phyloP scores from a whole-genome alignment of 2,329 filamentous ascomycete genomes.

The Monascus ruber region DNA sequence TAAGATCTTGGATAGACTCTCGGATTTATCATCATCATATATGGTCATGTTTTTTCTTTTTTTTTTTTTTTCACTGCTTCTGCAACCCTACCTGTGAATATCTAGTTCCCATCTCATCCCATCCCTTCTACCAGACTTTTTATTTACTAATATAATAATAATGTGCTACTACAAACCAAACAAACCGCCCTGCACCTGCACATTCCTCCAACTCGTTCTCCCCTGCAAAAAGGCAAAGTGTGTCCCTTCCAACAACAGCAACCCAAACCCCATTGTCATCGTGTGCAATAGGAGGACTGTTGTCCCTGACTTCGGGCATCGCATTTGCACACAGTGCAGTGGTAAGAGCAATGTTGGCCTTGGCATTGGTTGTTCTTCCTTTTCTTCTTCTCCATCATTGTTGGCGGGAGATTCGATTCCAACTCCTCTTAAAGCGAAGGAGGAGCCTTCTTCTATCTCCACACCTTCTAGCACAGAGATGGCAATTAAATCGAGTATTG shows the following conservation, averaged over 20 bases:
- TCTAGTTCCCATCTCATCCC: too few species aligned
- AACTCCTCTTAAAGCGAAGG: background rate
- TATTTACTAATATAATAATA: too few species aligned
- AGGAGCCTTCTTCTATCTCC: background rate
- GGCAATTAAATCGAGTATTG: too few species aligned
- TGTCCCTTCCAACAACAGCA: slow-evolving; percentile 3
- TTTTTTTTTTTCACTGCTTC: too few species aligned
- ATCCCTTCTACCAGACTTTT: too few species aligned
- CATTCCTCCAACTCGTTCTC: slow-evolving; percentile 10
- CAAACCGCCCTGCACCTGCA: slow-evolving; percentile 9
- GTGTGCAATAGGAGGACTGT: slow-evolving; percentile 2
- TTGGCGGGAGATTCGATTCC: background rate
- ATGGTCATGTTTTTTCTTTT: too few species aligned
- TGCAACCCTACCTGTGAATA: too few species aligned
- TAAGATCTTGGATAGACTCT: too few species aligned
- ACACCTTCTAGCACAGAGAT: background rate
- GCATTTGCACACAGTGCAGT: slow-evolving; percentile 1
- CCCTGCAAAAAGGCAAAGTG: slow-evolving; percentile 6
- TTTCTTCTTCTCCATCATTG: background rate
- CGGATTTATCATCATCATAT: too few species aligned
- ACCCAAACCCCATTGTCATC: slow-evolving; percentile 6
- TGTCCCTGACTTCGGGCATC: background rate
- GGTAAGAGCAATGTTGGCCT: background rate
- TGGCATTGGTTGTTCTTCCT: background rate
- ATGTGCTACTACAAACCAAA: slow-evolving; percentile 4